Percentiles rank a stretch among this genome's conserved stretches.
Conservation (phyloP, 148 eudicot genomes). For the Persicaria tinctoria region DNA sequence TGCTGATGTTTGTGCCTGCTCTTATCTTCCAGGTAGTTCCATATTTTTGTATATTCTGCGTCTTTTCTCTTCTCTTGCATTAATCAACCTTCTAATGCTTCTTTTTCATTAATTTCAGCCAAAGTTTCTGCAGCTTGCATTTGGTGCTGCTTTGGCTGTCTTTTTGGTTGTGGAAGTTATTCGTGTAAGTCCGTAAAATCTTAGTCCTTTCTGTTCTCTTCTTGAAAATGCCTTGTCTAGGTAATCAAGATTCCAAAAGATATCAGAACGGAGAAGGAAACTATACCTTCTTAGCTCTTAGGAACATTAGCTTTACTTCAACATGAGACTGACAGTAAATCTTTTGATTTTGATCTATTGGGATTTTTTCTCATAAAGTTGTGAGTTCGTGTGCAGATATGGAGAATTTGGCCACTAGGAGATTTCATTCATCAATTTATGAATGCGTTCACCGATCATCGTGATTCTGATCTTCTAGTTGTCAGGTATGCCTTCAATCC, state of each 20-base stretch:
- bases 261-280: background rate
- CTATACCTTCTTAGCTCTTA: too few species aligned
- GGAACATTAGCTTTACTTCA: too few species aligned
- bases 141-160: slow-evolving; percentile 89
- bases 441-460: slow-evolving; percentile 98
- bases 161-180: slow-evolving; percentile 78
- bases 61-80: background rate
- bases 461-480: slow-evolving; percentile 91
- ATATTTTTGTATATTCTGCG: background rate
- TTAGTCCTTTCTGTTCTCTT: background rate
- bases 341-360: background rate
- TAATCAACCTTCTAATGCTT: background rate
- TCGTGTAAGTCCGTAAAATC: slow-evolving; percentile 53
- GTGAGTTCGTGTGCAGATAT: slow-evolving; percentile 50
- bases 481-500: slow-evolving; percentile 45
- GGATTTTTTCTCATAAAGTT: background rate
- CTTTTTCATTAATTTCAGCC: slow-evolving; percentile 43
- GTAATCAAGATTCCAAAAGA: background rate
- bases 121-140: slow-evolving; percentile 76
- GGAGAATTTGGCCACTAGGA: slow-evolving; percentile 96
- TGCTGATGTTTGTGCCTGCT: slow-evolving; percentile 89
- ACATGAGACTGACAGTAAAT: background rate
- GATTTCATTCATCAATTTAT: slow-evolving; percentile 76
- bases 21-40: slow-evolving; percentile 74
- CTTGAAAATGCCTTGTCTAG: background rate